Percentiles rank a stretch among this genome's conserved stretches.
phyloP scores from a whole-genome alignment of 345 rosid species.

The Melastoma malabathricum region DNA sequence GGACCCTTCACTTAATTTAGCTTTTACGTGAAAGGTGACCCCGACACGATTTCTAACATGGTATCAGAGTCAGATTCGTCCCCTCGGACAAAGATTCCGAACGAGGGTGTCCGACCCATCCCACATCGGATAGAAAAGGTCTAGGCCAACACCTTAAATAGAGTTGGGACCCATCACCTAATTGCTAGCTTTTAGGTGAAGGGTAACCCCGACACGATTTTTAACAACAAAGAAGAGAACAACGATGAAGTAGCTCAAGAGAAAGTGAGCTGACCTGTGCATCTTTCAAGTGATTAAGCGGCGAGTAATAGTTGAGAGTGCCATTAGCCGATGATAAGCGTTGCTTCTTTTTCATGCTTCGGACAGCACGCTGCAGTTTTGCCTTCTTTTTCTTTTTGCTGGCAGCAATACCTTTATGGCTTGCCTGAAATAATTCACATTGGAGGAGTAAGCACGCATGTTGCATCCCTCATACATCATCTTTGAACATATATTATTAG shows the following conservation, averaged over 20 bases:
- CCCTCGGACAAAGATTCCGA: too few relatives aligned
- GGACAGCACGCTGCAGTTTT: conserved; percentile 65
- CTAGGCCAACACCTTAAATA: too few relatives aligned
- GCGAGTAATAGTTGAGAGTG: conserved; percentile 49
- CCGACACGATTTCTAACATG: too few relatives aligned
- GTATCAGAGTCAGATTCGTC: too few relatives aligned
- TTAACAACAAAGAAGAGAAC: not conserved
- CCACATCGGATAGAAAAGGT: too few relatives aligned
- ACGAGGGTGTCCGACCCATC: too few relatives aligned
- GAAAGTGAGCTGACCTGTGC: conserved; percentile 43
- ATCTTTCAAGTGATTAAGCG: conserved; percentile 73
- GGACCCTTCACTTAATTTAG: too few relatives aligned
- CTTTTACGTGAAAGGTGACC: not conserved
- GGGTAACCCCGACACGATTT: too few relatives aligned
- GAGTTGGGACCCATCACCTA: too few relatives aligned
- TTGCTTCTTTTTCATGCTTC: conserved; percentile 72
- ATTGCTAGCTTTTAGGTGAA: not conserved
- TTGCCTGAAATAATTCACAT: conserved; percentile 35
- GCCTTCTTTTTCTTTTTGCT: conserved; percentile 98
- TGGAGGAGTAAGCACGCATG: not conserved
- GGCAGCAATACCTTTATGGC: conserved; percentile 62
- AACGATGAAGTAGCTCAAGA: conserved; percentile 3
- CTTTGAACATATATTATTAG: too few relatives aligned
- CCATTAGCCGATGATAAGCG: conserved; percentile 44
- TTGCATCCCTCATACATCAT: too few relatives aligned